Evolutionary conservation across 1,284 basidiomycete species (phyloP).

Genomic region (Trametes pubescens): DNA sequence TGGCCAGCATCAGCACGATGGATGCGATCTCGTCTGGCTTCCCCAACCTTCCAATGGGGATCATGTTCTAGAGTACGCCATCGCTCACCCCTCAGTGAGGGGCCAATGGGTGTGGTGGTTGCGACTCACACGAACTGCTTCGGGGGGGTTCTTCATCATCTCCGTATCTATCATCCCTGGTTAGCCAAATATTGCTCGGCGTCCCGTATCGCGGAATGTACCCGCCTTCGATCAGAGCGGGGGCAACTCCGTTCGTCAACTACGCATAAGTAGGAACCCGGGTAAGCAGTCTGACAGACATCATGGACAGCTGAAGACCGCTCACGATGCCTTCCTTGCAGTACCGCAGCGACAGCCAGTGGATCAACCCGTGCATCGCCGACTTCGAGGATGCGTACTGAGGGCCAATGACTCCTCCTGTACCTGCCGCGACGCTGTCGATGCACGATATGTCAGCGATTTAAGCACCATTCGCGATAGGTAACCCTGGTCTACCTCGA

Average conservation of each 20-base stretch:
- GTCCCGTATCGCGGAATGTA: not conserved
- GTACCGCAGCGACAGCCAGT: slow-evolving; percentile 62
- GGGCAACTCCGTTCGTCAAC: slow-evolving; percentile 63
- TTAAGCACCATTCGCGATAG: not conserved
- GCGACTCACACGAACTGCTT: slow-evolving; percentile 43
- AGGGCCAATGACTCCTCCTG: slow-evolving; percentile 62
- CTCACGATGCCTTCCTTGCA: slow-evolving; percentile 61
- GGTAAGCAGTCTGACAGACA: not conserved
- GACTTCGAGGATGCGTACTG: slow-evolving; percentile 66
- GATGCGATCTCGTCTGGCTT: slow-evolving; percentile 59
- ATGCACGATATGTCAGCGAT: not conserved
- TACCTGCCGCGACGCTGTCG: slow-evolving; percentile 48
- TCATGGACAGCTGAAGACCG: not conserved
- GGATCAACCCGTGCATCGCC: slow-evolving; percentile 60
- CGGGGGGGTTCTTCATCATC: slow-evolving; percentile 54
- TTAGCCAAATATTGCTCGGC: not conserved
- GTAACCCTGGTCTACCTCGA: slow-evolving; percentile 47
- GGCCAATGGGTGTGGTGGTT: not conserved
- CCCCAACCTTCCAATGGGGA: slow-evolving; percentile 60
- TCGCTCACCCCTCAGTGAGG: not conserved
- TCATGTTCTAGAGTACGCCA: slow-evolving; percentile 45
- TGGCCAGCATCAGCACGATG: slow-evolving; percentile 56
- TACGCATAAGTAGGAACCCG: slow-evolving; percentile 31
- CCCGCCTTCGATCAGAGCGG: slow-evolving; percentile 56
- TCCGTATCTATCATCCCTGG: slow-evolving; percentile 47